Conservation (phyloP, 768 basidiomycete genomes). For the Grammothele lineata region DNA sequence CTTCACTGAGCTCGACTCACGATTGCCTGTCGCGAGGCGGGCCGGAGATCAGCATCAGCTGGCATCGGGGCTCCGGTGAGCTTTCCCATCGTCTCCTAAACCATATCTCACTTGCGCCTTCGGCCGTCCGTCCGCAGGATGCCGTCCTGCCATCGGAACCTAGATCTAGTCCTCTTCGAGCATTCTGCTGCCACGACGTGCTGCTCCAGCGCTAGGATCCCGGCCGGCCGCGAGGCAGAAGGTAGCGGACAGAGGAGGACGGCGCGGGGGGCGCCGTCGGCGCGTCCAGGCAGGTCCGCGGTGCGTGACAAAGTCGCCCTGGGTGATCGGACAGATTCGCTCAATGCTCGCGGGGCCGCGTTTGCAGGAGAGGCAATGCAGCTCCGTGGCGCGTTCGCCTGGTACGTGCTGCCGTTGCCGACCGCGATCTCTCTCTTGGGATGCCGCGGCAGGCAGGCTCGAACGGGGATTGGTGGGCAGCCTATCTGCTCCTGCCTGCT, state of each 20-base stretch:
- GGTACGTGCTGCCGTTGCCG: too few relatives aligned
- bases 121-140: conserved; percentile 8
- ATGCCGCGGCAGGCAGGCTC: background rate
- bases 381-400: too few relatives aligned
- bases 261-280: too few relatives aligned
- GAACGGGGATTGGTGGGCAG: too few relatives aligned
- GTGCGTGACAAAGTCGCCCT: conserved; percentile 7
- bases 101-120: conserved; percentile 6
- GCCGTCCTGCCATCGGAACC: conserved; percentile 8
- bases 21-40: conserved; percentile 13
- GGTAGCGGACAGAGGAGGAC: too few relatives aligned
- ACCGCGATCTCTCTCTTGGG: conserved; percentile 10
- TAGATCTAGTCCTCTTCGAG: conserved; percentile 7
- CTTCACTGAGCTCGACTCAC: too few relatives aligned
- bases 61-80: conserved; percentile 12
- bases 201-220: conserved; percentile 2
- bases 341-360: conserved; percentile 17
- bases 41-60: conserved; percentile 17
- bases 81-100: conserved; percentile 15
- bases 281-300: conserved; percentile 11
- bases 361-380: background rate
- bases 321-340: conserved; percentile 18
- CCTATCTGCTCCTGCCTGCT: too few relatives aligned
- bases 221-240: too few relatives aligned
- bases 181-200: conserved; percentile 2